Conservation (phyloP, 306 rosid species). For the Crataegus laevigata region DNA sequence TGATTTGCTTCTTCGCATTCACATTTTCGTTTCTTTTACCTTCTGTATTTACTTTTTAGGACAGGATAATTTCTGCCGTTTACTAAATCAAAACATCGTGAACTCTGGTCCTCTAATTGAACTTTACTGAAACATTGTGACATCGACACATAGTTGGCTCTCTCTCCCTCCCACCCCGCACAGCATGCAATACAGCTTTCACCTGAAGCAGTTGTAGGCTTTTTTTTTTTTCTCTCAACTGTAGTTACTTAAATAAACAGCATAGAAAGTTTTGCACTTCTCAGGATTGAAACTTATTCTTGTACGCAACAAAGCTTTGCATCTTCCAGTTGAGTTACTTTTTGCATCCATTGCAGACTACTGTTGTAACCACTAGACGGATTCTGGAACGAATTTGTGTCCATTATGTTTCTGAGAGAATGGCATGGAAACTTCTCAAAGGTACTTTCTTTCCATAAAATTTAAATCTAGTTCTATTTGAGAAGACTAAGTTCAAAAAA, state of each 20-base stretch:
- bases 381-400: conserved; percentile 67
- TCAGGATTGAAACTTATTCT: neutral
- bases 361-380: conserved; percentile 68
- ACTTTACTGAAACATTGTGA: neutral
- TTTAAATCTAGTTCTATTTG: neutral
- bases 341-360: conserved; percentile 40
- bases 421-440: conserved; percentile 88
- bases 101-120: neutral
- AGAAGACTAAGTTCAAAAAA: neutral
- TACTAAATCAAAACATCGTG: neutral
- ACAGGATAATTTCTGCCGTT: neutral
- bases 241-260: neutral
- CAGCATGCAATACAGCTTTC: neutral
- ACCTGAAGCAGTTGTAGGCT: neutral
- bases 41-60: neutral
- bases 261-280: neutral
- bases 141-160: neutral
- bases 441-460: conserved; percentile 28
- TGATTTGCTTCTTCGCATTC: neutral
- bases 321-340: conserved; percentile 5
- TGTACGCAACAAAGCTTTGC: neutral
- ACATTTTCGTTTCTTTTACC: too few relatives aligned
- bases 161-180: neutral
- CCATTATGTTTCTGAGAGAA: conserved; percentile 49
- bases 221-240: neutral